Conservation (phyloP, 2,329 filamentous ascomycete genomes). For the Arachnomyces sp. region DNA sequence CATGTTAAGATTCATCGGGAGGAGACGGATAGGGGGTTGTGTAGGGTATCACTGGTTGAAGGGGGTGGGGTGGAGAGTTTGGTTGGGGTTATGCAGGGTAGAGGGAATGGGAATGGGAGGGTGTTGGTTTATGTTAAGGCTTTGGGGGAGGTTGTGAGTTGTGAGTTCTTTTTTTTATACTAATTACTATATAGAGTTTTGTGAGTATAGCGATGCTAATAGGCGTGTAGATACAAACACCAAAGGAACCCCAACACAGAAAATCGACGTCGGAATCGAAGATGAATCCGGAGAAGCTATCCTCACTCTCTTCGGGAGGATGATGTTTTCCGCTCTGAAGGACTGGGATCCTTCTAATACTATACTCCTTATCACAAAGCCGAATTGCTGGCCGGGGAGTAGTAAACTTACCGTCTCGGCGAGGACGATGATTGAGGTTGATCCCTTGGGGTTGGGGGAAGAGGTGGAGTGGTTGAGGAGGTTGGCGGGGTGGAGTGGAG, state of each 20-base stretch:
- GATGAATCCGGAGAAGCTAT: conserved; percentile 43
- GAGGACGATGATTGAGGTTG: conserved; percentile 39
- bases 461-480: conserved; percentile 41
- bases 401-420: conserved; percentile 31
- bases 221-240: conserved; percentile 37
- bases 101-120: conserved; percentile 36
- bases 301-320: conserved; percentile 39
- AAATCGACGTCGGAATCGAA: conserved; percentile 39
- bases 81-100: conserved; percentile 44
- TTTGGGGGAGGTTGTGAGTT: conserved; percentile 39
- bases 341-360: conserved; percentile 33
- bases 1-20: conserved; percentile 40
- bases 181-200: conserved; percentile 2
- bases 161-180: conserved; percentile 19
- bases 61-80: conserved; percentile 30
- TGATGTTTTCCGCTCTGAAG: conserved; percentile 27
- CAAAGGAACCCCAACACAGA: conserved; percentile 33
- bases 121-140: conserved; percentile 46
- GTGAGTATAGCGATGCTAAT: not conserved
- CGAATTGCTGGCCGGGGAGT: conserved; percentile 28
- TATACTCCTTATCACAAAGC: conserved; percentile 35
- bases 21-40: conserved; percentile 35
- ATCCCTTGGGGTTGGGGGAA: conserved; percentile 40
- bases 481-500: conserved; percentile 35
- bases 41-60: conserved; percentile 35